Evolutionary conservation across 768 basidiomycete species (phyloP).

Genomic region (Sutorius australiensis): DNA sequence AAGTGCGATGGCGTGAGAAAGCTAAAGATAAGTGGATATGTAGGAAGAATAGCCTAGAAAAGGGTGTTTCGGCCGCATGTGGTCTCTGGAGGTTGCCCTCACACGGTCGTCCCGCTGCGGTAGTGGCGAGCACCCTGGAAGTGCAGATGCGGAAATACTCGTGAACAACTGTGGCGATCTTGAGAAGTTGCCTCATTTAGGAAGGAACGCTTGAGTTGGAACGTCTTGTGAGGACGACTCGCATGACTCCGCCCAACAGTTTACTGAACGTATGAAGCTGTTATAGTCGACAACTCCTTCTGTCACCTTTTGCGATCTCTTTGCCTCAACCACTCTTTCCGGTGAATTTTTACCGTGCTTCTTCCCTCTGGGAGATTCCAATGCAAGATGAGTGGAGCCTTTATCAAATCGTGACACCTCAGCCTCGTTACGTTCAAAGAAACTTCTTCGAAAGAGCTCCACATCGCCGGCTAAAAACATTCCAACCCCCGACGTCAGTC

Average conservation of each 20-base stretch:
- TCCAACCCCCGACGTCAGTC: conserved; percentile 31
- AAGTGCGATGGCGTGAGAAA: neutral
- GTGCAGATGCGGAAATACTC: conserved; percentile 14
- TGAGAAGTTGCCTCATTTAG: conserved; percentile 17
- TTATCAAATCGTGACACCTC: conserved; percentile 3
- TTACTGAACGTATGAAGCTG: neutral
- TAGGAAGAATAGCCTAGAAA: neutral
- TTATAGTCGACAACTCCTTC: conserved; percentile 4
- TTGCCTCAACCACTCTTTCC: neutral
- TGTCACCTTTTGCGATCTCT: neutral
- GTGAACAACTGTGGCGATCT: conserved; percentile 11
- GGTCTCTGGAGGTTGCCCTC: conserved; percentile 1
- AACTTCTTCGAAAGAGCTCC: neutral
- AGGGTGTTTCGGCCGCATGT: neutral
- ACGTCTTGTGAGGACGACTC: neutral
- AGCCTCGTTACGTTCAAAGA: conserved; percentile 8
- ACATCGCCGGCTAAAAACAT: neutral
- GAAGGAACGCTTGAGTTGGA: neutral
- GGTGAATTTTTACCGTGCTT: neutral
- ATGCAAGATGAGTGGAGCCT: conserved; percentile 8
- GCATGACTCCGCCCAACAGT: neutral
- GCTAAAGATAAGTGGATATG: conserved; percentile 3
- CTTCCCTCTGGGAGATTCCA: neutral
- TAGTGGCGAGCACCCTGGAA: conserved; percentile 6
- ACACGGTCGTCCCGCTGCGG: conserved; percentile 16